Evolutionary conservation across 441 rosid species (phyloP), one percentile per base, ranked within the genome.

Genomic region (Corymbia citriodora): DNA sequence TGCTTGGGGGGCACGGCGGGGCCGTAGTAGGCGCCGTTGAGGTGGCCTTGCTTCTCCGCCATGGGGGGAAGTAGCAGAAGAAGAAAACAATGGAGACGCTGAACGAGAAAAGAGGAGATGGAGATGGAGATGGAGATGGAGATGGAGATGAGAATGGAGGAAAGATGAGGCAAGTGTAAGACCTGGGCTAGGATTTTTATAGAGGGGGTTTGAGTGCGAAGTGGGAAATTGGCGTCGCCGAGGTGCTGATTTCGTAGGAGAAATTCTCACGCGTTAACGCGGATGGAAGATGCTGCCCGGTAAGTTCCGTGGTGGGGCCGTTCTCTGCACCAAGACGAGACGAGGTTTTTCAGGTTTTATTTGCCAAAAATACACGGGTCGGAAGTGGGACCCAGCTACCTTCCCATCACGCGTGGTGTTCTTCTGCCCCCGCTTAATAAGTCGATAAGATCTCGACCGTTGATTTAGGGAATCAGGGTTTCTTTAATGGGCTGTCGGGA

Each of bases 1-100:
- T 92, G 89, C 54, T 94, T 92, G 0, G 95, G 96, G 63, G 97
- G 97, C 85, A 96, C 68, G 14, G 96, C 88, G 21, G 97, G 96
- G 85, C 97, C 97, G 72, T 96, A 94, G 92, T 93, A 96, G 91
- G 97, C 96, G 2, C 97, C 97, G 91, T 94, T 95, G 85, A 96
- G 93, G 31, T 88, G 92, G 63, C 93, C 91, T 90, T 93, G 94
- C 92, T 93, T 93, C 21, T 96, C 96, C 16, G 96, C 92, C 97
- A 95, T 94, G 90, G 90, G 87, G 63, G 63, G 15, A 16, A 11
- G 33, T 29, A 55, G n/a, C 29, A 57, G 52, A 19, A 53, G 52
- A 19, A 53, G 68, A 36, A 55, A 31, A 53, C 70, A 16, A 63
- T 63, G 70, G 33, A 63, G 70, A 31, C 33, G 70, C 70, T 29